Percentiles rank a stretch among this genome's conserved stretches.
Conservation (phyloP, 768 basidiomycete genomes). For the Phaffia australis region DNA sequence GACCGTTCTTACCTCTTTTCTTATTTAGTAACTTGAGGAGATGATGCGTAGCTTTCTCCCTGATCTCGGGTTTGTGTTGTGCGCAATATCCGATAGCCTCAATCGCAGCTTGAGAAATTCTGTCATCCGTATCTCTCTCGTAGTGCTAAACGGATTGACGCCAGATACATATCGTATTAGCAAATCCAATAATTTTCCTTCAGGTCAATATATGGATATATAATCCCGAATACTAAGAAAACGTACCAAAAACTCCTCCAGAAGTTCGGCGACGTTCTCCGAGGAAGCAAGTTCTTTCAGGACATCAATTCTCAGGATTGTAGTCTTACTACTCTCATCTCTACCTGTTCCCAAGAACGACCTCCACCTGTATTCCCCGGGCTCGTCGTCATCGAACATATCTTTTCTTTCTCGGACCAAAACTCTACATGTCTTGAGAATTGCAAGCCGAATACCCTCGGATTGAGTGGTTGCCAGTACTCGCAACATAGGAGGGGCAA, state of each 20-base stretch:
- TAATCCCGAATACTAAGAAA: not conserved
- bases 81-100: constrained; percentile 70
- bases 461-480: constrained; percentile 17
- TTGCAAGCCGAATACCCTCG: constrained; percentile 14
- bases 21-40: constrained; percentile 72
- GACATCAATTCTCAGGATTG: constrained; percentile 56
- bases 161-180: not conserved
- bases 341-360: constrained; percentile 27
- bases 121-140: constrained; percentile 63
- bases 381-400: constrained; percentile 22
- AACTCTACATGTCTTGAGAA: constrained; percentile 2
- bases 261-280: constrained; percentile 58
- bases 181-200: not conserved
- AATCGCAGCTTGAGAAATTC: constrained; percentile 60
- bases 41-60: constrained; percentile 59
- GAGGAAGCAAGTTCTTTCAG: constrained; percentile 54
- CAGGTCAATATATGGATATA: constrained; percentile 10
- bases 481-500: constrained; percentile 19
- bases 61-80: constrained; percentile 54
- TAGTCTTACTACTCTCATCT: constrained; percentile 34
- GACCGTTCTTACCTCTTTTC: constrained; percentile 49
- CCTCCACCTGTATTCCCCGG: constrained; percentile 5
- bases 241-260: constrained; percentile 76
- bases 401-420: constrained; percentile 15
- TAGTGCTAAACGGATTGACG: constrained; percentile 51